Percentiles rank a stretch among this genome's conserved stretches.
Conservation (phyloP, 345 rosid species). For the Syzygium jambos region DNA sequence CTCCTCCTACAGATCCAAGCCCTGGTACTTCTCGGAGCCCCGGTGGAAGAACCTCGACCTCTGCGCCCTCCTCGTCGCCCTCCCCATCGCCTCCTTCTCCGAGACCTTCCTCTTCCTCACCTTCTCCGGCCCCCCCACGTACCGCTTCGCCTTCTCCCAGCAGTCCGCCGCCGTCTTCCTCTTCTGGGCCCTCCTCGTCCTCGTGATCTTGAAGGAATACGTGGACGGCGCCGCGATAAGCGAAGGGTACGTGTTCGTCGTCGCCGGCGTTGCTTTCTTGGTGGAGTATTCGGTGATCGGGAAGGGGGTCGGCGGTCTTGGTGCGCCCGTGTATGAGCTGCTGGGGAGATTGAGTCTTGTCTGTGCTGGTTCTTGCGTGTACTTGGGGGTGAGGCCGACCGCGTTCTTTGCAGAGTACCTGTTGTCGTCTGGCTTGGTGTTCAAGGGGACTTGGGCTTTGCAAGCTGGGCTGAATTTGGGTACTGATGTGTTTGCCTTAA, state of each 20-base stretch:
- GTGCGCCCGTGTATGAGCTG: conserved; percentile 21
- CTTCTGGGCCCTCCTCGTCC: conserved; percentile 32
- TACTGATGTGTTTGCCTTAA: conserved; percentile 30
- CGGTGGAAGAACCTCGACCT: conserved; percentile 41
- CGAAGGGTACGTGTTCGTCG: conserved; percentile 19
- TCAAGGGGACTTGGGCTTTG: conserved; percentile 46
- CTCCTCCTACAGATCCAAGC: conserved; percentile 39
- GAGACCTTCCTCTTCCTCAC: conserved; percentile 36
- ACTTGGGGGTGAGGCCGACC: conserved; percentile 34
- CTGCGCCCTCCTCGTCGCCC: conserved; percentile 35
- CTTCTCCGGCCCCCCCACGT: conserved; percentile 31
- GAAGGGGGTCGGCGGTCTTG: conserved; percentile 26
- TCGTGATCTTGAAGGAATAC: conserved; percentile 23
- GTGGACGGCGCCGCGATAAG: conserved; percentile 11
- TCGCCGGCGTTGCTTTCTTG: conserved; percentile 28
- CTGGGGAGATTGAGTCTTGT: conserved; percentile 28
- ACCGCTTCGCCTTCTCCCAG: conserved; percentile 37
- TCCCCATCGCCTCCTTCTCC: conserved; percentile 46
- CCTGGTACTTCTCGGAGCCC: conserved; percentile 38
- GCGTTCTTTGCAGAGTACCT: conserved; percentile 42
- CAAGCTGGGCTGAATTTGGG: conserved; percentile 43
- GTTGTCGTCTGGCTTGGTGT: conserved; percentile 36
- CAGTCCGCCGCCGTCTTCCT: conserved; percentile 27
- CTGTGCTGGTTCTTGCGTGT: conserved; percentile 42
- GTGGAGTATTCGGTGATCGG: conserved; percentile 30